Base-by-base conservation (phyloP, 1,139 yeast genomes). In the Debaryomyces singareniensis region DNA sequence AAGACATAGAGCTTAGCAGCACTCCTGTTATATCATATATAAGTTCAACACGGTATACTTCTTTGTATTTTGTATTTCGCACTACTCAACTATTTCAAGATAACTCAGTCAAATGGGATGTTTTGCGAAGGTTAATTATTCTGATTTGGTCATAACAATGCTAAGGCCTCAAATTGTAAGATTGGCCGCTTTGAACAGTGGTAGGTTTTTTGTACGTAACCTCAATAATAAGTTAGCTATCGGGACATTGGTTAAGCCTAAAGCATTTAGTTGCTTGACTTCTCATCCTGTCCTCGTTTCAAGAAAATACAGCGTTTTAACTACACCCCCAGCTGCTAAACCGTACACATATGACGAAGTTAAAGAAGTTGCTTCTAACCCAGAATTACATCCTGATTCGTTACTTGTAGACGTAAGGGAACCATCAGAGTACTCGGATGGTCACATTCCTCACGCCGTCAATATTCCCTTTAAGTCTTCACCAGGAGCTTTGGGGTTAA, bases 401-500 rank as follows among this genome's bases (percentile, higher is more conserved):
- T 68, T 83, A 26, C 58, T 89, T 27, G 76, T 89, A 14, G 98
- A 91, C 51, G 96, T 85, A 20, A 77, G 98, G 51, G 98, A 91
- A 58, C 96, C 96, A 3, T 68, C 67, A 30, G 98, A 91, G 58
- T 84, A 54, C 51, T 60, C 62, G 28, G 76, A 66, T 36, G 87
- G 86, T 22, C 72, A 69, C 51, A 82, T 91, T 45, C 96, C 96
- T 16, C 72, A 76, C 16, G 80, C 98, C 10, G 59, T 87, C 39
- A 91, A 91, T 52, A 71, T 91, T 35, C 98, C 98, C 13, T 81
- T 79, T 61, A 87, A 86, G 50, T 77, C 94, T 5, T 75, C 89
- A 11, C 97, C 97, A 0, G 95, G 95, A n/a, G 97, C 97, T 0
- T 68, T 91, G 40, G 86, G 84, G 32, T 70, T 91, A 35, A 60